Conservation (phyloP, 1,139 yeast species). For the Hyphopichia khmerensis region DNA sequence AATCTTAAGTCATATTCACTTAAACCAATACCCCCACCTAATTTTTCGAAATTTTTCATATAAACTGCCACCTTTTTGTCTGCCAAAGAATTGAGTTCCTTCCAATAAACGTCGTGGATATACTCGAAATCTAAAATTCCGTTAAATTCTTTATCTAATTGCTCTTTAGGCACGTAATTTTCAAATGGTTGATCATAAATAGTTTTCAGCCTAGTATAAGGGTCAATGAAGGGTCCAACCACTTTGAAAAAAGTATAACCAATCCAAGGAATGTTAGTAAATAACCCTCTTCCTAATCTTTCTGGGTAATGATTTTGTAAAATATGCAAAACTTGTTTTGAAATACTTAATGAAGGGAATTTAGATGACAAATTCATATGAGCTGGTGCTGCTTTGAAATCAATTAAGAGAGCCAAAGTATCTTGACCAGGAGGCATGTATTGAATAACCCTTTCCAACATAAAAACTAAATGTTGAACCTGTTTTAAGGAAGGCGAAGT, state of each 20-base stretch:
- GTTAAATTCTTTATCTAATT: slow-evolving; percentile 80
- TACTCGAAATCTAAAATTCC: slow-evolving; percentile 84
- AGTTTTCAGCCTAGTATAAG: slow-evolving; percentile 86
- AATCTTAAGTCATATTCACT: slow-evolving; percentile 50
- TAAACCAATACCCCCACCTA: slow-evolving; percentile 74
- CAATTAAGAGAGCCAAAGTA: slow-evolving; percentile 82
- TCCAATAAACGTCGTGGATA: slow-evolving; percentile 80
- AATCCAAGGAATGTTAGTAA: slow-evolving; percentile 90
- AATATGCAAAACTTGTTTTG: slow-evolving; percentile 81
- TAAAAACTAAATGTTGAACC: slow-evolving; percentile 88
- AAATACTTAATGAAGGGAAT: slow-evolving; percentile 43
- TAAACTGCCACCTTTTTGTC: slow-evolving; percentile 54
- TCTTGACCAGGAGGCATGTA: slow-evolving; percentile 97
- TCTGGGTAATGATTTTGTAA: slow-evolving; percentile 96
- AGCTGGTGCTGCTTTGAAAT: slow-evolving; percentile 67
- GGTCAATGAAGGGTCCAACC: slow-evolving; percentile 93
- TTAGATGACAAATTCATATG: slow-evolving; percentile 39
- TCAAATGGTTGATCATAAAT: slow-evolving; percentile 88
- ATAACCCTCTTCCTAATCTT: slow-evolving; percentile 83
- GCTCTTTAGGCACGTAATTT: slow-evolving; percentile 75
- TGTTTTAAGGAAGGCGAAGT: slow-evolving; percentile 84
- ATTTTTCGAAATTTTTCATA: slow-evolving; percentile 57
- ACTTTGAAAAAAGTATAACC: slow-evolving; percentile 88
- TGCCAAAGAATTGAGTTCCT: slow-evolving; percentile 59
- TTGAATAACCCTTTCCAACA: slow-evolving; percentile 87